Conservation (phyloP, 768 basidiomycete species). For the Tricholoma sp. region DNA sequence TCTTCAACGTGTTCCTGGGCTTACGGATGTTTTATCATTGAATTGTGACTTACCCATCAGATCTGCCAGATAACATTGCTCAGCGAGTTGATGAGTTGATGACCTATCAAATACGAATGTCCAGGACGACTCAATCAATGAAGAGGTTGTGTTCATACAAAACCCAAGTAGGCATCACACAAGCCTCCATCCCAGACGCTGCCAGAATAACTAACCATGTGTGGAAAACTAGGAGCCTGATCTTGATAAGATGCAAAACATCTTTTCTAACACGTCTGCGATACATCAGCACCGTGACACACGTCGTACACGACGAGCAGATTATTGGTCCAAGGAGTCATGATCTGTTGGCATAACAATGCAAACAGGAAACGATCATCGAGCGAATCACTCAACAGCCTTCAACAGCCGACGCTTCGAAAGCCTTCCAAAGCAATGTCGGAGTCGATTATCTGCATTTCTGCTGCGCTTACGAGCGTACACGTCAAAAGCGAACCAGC, state of each 20-base stretch:
- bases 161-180: not conserved
- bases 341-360: too few species aligned
- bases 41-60: not conserved
- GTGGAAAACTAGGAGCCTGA: not conserved
- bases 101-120: conserved; percentile 1
- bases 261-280: too few species aligned
- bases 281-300: too few species aligned
- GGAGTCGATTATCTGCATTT: not conserved
- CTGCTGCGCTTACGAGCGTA: not conserved
- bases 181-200: not conserved
- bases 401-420: too few species aligned
- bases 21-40: not conserved
- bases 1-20: not conserved
- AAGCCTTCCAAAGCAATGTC: too few species aligned
- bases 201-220: not conserved
- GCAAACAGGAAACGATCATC: too few species aligned
- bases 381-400: too few species aligned
- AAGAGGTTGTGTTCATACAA: not conserved
- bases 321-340: too few species aligned
- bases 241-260: too few species aligned
- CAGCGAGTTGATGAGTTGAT: not conserved
- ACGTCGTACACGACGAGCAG: too few species aligned
- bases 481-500: not conserved
- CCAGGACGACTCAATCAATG: not conserved
- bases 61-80: not conserved